These are phyloP conservation scores for Xylaria flabelliformis DNA, from an alignment of 495 filamentous ascomycete species.

Conservation along the genomic window DNA sequence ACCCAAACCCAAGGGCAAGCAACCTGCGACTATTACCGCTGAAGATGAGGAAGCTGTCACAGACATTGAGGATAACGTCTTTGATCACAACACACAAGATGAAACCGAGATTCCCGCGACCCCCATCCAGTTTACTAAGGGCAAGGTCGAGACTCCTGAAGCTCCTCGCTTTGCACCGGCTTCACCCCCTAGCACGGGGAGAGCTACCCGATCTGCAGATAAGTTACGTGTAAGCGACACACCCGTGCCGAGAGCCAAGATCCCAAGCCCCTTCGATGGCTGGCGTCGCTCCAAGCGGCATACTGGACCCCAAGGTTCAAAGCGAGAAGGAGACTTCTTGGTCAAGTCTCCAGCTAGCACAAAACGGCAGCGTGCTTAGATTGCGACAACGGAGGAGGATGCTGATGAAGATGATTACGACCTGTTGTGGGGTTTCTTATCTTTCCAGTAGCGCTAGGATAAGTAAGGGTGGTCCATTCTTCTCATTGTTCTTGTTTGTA, in stretches of 20 bases:
- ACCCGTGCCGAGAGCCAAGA: constrained; percentile 45
- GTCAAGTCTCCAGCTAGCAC: constrained; percentile 33
- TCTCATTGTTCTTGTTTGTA: constrained; percentile 28
- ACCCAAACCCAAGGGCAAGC: constrained; percentile 55
- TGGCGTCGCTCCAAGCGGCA: constrained; percentile 68
- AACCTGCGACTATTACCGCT: constrained; percentile 56
- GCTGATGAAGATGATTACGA: constrained; percentile 17
- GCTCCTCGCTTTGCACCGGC: constrained; percentile 59
- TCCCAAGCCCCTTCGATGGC: constrained; percentile 66
- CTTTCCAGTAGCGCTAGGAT: constrained; percentile 1
- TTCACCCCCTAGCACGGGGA: constrained; percentile 62
- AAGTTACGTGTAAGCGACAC: constrained; percentile 39
- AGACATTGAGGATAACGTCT: constrained; percentile 59
- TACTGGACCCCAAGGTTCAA: constrained; percentile 42
- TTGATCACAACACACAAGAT: constrained; percentile 52
- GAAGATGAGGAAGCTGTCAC: constrained; percentile 56
- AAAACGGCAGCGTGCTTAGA: constrained; percentile 49
- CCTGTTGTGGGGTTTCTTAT: constrained; percentile 1
- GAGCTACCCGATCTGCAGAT: constrained; percentile 55
- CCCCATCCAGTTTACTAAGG: constrained; percentile 39
- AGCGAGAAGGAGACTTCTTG: constrained; percentile 54
- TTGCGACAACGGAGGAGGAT: constrained; percentile 18
- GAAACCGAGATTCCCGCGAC: constrained; percentile 55
- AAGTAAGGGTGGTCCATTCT: constrained; percentile 9
- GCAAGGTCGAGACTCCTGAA: constrained; percentile 54